phyloP scores from a whole-genome alignment of 768 basidiomycete species.

The Serendipita sp. region DNA sequence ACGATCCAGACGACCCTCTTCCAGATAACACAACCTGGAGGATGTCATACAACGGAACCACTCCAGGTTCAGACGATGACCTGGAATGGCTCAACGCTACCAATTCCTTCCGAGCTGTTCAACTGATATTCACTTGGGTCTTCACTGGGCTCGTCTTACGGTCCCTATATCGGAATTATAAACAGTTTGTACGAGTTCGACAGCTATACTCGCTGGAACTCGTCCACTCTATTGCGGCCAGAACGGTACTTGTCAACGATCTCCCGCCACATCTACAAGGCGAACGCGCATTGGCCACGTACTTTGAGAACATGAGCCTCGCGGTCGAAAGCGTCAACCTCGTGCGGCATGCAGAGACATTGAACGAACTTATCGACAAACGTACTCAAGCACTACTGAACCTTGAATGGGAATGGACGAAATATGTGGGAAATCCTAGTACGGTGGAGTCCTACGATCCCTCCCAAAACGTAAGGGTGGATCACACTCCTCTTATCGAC shows the following conservation, averaged over 20 bases:
- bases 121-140: constrained; percentile 85
- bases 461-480: constrained; percentile 29
- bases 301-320: constrained; percentile 79
- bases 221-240: constrained; percentile 84
- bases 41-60: constrained; percentile 20
- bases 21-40: constrained; percentile 26
- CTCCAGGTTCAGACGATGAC: constrained; percentile 22
- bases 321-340: constrained; percentile 86
- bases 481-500: constrained; percentile 13
- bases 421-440: constrained; percentile 89
- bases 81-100: constrained; percentile 84
- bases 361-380: constrained; percentile 57
- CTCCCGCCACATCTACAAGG: constrained; percentile 73
- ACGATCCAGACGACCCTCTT: constrained; percentile 18
- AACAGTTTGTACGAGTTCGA: constrained; percentile 71
- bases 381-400: constrained; percentile 65
- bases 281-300: constrained; percentile 75
- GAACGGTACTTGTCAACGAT: constrained; percentile 76
- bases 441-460: constrained; percentile 68
- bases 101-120: constrained; percentile 72
- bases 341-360: constrained; percentile 60
- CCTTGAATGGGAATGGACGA: constrained; percentile 73
- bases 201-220: constrained; percentile 90
- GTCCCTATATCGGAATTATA: constrained; percentile 79
- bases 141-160: constrained; percentile 78